These are phyloP conservation scores for Microstroma glucosiphilum DNA, from an alignment of 1,284 basidiomycete genomes.

Conservation along the genomic window DNA sequence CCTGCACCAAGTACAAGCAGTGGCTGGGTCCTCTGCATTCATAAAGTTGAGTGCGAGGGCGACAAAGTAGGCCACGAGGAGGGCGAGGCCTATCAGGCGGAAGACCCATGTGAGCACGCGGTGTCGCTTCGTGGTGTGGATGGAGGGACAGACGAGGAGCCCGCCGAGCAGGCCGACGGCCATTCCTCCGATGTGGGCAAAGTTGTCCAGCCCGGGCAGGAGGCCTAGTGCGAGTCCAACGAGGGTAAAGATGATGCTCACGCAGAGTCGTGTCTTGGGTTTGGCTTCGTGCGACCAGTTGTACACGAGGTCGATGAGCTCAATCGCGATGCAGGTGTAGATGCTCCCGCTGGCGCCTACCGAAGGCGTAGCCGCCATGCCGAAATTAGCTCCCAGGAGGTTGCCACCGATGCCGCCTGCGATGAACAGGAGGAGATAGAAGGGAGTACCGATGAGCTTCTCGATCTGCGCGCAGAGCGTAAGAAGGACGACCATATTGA, in stretches of 20 bases:
- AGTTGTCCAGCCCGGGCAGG: conserved; percentile 51
- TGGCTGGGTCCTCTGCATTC: conserved; percentile 58
- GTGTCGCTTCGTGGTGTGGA: conserved; percentile 66
- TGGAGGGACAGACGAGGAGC: conserved; percentile 80
- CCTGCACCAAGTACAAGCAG: conserved; percentile 80
- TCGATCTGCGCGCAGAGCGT: conserved; percentile 69
- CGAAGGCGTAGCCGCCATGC: conserved; percentile 81
- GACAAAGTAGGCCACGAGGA: conserved; percentile 70
- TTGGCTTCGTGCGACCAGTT: conserved; percentile 71
- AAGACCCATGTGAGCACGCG: conserved; percentile 67
- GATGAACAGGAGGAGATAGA: conserved; percentile 76
- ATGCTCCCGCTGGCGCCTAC: conserved; percentile 79
- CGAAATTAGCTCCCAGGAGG: conserved; percentile 74
- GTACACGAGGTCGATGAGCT: conserved; percentile 74
- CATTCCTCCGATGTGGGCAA: conserved; percentile 55
- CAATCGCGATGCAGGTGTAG: conserved; percentile 79
- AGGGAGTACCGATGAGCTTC: conserved; percentile 60
- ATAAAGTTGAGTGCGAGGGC: conserved; percentile 83
- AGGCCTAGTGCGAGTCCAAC: conserved; percentile 75
- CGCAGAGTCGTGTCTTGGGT: conserved; percentile 58
- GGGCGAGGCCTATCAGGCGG: conserved; percentile 66
- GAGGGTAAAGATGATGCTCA: conserved; percentile 75
- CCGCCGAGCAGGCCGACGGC: conserved; percentile 59
- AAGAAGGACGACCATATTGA: conserved; percentile 85
- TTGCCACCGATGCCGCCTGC: conserved; percentile 77